Conservation (phyloP, 2,329 filamentous ascomycete genomes). For the Fusarium lateritium region DNA sequence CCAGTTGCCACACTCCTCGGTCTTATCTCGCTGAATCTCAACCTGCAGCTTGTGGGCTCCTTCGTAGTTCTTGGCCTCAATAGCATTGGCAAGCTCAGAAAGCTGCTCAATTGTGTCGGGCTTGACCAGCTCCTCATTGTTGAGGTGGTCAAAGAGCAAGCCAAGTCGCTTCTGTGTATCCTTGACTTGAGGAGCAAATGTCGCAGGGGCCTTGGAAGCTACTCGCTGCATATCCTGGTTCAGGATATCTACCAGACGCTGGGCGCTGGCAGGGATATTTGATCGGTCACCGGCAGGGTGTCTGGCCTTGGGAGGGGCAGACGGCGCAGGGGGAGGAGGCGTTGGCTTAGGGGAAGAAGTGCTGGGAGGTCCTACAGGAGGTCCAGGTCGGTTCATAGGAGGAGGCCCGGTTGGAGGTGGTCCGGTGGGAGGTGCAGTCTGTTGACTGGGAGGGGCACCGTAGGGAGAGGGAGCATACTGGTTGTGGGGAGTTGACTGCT, state of each 20-base stretch:
- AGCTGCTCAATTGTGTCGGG: slow-evolving; percentile 81
- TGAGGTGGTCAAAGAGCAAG: slow-evolving; percentile 96
- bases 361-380: slow-evolving; percentile 53
- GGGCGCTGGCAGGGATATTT: slow-evolving; percentile 85
- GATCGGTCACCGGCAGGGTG: slow-evolving; percentile 89
- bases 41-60: slow-evolving; percentile 78
- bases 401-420: slow-evolving; percentile 56
- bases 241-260: slow-evolving; percentile 85
- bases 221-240: slow-evolving; percentile 90
- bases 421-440: slow-evolving; percentile 57
- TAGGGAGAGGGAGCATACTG: slow-evolving; percentile 75
- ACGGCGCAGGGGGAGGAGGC: slow-evolving; percentile 64
- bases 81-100: slow-evolving; percentile 73
- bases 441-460: slow-evolving; percentile 54
- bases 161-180: slow-evolving; percentile 94
- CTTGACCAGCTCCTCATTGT: slow-evolving; percentile 92
- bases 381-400: slow-evolving; percentile 52
- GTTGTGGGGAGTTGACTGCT: slow-evolving; percentile 62
- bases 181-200: slow-evolving; percentile 89
- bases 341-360: slow-evolving; percentile 52
- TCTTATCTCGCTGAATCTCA: slow-evolving; percentile 82
- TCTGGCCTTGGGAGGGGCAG: slow-evolving; percentile 69
- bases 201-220: slow-evolving; percentile 85
- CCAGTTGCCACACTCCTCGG: slow-evolving; percentile 87
- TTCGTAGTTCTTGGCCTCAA: slow-evolving; percentile 79